Conservation (phyloP, 2,329 filamentous ascomycete genomes). For the Arthrobotrys entomopaga region DNA sequence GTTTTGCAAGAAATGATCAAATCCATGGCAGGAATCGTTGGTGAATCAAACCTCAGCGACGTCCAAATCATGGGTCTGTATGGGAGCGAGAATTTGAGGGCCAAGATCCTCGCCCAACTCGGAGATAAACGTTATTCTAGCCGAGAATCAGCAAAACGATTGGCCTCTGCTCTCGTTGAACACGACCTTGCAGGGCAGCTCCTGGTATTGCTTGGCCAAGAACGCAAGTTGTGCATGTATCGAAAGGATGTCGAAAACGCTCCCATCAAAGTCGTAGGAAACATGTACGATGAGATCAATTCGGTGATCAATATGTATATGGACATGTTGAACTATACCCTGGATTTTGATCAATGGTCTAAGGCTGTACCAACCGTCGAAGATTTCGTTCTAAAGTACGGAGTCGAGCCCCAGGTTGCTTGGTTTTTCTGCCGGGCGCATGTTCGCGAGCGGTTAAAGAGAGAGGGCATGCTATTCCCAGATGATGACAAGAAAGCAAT, state of each 20-base stretch:
- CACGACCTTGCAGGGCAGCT: slow-evolving; percentile 82
- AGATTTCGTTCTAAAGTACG: slow-evolving; percentile 79
- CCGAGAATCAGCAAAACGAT: slow-evolving; percentile 77
- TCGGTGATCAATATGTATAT: slow-evolving; percentile 55
- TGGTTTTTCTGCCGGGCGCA: slow-evolving; percentile 64
- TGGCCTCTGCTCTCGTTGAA: slow-evolving; percentile 81
- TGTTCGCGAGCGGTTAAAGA: slow-evolving; percentile 67
- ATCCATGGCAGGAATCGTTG: slow-evolving; percentile 92
- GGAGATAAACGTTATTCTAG: slow-evolving; percentile 84
- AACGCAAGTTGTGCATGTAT: slow-evolving; percentile 86
- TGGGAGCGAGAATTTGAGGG: slow-evolving; percentile 80
- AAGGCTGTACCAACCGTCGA: slow-evolving; percentile 78
- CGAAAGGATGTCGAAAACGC: slow-evolving; percentile 75
- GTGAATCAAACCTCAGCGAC: slow-evolving; percentile 88
- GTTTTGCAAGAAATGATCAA: slow-evolving; percentile 89
- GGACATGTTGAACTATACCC: slow-evolving; percentile 64
- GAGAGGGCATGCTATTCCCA: slow-evolving; percentile 57
- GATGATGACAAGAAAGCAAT: slow-evolving; percentile 56
- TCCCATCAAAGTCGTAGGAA: slow-evolving; percentile 82
- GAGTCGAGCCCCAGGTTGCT: slow-evolving; percentile 72
- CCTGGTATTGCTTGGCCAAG: slow-evolving; percentile 89
- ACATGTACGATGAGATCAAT: slow-evolving; percentile 84
- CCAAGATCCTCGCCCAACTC: slow-evolving; percentile 81
- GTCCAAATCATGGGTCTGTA: slow-evolving; percentile 87
- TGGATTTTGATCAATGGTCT: slow-evolving; percentile 81